Percentiles rank a stretch among this genome's conserved stretches.
These are phyloP conservation scores for Lepidium aucheri DNA, from an alignment of 345 rosid genomes.

Conservation along the genomic window DNA sequence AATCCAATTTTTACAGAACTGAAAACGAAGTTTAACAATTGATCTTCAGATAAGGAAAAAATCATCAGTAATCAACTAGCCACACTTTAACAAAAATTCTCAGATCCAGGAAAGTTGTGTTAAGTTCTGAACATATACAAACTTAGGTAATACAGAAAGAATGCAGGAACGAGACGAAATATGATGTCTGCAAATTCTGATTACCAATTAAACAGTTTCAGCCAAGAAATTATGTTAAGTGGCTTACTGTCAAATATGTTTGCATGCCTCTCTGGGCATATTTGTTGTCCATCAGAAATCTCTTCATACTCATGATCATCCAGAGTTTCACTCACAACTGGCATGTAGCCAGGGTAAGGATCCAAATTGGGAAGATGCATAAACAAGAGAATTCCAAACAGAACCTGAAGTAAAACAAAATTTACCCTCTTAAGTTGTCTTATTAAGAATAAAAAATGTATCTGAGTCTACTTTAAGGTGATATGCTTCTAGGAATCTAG, in stretches of 20 bases:
- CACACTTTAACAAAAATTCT: not conserved
- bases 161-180: not conserved
- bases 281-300: conserved; percentile 73
- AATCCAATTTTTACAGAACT: not conserved
- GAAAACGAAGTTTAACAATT: not conserved
- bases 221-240: not conserved
- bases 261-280: conserved; percentile 79
- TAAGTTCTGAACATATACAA: not conserved
- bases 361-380: conserved; percentile 75
- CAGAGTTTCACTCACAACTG: conserved; percentile 41
- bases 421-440: not conserved
- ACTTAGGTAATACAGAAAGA: not conserved
- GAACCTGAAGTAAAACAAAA: conserved; percentile 39
- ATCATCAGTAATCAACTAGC: not conserved
- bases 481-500: not conserved
- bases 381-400: conserved; percentile 77
- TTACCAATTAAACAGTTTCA: not conserved
- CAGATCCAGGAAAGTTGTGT: not conserved
- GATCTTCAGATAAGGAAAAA: not conserved
- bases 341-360: conserved; percentile 89
- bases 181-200: not conserved
- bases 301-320: conserved; percentile 82
- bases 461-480: not conserved
- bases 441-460: not conserved
- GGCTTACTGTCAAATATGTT: conserved; percentile 73